Evolutionary conservation across 148 eudicot genomes (phyloP), one percentile per base, ranked within the genome.

Genomic region (Rhododendron kiyosumense): DNA sequence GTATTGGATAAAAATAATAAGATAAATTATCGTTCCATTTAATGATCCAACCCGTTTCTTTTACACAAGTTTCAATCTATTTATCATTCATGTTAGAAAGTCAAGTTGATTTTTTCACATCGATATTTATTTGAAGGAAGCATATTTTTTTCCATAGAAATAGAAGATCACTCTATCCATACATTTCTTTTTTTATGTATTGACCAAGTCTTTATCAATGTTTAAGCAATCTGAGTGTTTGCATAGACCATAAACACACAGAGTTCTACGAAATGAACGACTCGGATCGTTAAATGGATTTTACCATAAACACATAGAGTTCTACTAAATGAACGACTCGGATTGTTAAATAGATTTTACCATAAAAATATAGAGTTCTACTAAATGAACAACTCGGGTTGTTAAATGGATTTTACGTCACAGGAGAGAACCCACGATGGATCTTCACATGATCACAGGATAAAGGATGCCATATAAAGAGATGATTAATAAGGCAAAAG

Each of bases 401-500:
- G 1, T 52, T 13, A 52, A 14, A 54, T 54, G 6, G 0, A 18
- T 54, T 54, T 15, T 54, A 54, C 59, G 8, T 57, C 61, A 57
- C 45, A 41, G 7, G 61, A 57, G 61, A 57, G 61, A 18, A 20
- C 65, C 65, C 65, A 59, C 2, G 4, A 59, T 59, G n/a, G 28
- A 24, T 63, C 69, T 61, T 22, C 28, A 7, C 69, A 22, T 65
- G 71, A 65, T 38, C 41, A 38, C 5, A 67, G 1, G 15, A 67
- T 65, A 91, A 89, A 88, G 87, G 79, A 36, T 24, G 82, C 54
- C 80, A 67, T 81, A 63, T 13, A 75, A 87, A 28, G 30, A 77
- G 30, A 81, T 71, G 59, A 85, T 57, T 88, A 87, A 81, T 87
- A 82, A 85, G 86, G 85, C 45, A 75, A n/a, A 20, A 89, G 81